Evolutionary conservation across 2,329 filamentous ascomycete species (phyloP), one percentile per base, ranked within the genome.

Genomic region (Fusarium sp.): DNA sequence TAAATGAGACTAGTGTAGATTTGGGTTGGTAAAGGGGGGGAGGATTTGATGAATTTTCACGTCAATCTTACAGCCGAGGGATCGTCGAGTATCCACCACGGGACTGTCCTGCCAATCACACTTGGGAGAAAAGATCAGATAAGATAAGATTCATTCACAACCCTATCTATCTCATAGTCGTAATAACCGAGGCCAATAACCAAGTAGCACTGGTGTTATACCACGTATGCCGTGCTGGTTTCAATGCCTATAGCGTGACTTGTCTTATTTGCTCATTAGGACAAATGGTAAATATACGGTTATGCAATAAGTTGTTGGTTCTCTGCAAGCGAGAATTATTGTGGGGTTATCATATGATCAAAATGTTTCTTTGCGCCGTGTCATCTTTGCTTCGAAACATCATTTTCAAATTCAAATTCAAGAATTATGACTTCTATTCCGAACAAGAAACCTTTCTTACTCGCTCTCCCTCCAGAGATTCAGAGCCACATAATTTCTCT

Each of bases 31-130:
- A 44, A 64, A 52, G n/a, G 65, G 65, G 63, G 65, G 36, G 35
- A n/a, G 17, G 13, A 29, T 41, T 52, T 63, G 50, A 67, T 42
- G 45, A 68, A 58, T 69, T 68, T 68, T 69, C 58, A 47, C 17
- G 25, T 29, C 44, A 45, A 36, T 62, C 44, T 36, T 36, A 35
- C 15, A 49, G 22, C 53, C 52, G n/a, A 46, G 59, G 27, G 14
- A 35, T 31, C 42, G 0, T 33, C 17, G 2, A 25, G n/a, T 15
- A 20, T 42, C 62, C 62, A 46, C 38, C n/a, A 4, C 8, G 3
- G 25, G 4, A 8, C 11, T 0, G 9, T 5, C 5, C n/a, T 12
- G 4, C 63, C 64, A 63, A 60, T 67, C 36, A 50, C 2, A 5
- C 11, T 1, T 5, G 6, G 5, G 0, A 3, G 1, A 6, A 5